Percentiles rank a stretch among this genome's conserved stretches.
Evolutionary conservation across 2,329 filamentous ascomycete genomes (phyloP).

Genomic region (Ophiostoma populinum): DNA sequence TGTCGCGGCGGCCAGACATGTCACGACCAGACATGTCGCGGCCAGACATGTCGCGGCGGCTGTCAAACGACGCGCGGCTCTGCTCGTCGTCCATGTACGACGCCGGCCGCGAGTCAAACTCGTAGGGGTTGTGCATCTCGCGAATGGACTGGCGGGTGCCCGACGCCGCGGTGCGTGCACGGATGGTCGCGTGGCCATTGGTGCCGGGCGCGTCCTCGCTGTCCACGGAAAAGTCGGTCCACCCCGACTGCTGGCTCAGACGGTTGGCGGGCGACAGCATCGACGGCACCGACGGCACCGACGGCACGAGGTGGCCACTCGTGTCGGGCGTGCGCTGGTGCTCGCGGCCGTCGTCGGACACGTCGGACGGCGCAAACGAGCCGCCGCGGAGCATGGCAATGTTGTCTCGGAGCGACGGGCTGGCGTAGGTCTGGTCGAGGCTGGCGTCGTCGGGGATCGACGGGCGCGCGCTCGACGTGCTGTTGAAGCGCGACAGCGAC

Average conservation of each 20-base stretch:
- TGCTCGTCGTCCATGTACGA: conserved; percentile 10
- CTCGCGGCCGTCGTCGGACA: conserved; percentile 17
- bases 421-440: conserved; percentile 15
- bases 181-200: conserved; percentile 4
- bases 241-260: conserved; percentile 37
- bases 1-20: too few relatives aligned
- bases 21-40: too few relatives aligned
- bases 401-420: conserved; percentile 18
- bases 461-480: conserved; percentile 3
- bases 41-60: neutral
- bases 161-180: conserved; percentile 1
- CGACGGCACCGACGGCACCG: conserved; percentile 31
- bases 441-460: conserved; percentile 6
- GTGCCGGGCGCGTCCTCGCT: conserved; percentile 26
- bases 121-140: conserved; percentile 6
- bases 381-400: conserved; percentile 19
- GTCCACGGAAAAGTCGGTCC: conserved; percentile 42
- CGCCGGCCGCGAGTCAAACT: conserved; percentile 15
- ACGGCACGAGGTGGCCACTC: conserved; percentile 25
- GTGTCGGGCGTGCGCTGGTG: conserved; percentile 20
- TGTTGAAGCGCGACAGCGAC: conserved; percentile 2
- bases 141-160: neutral
- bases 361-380: conserved; percentile 17
- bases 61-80: conserved; percentile 19
- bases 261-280: conserved; percentile 26